Evolutionary conservation across 1,284 basidiomycete genomes (phyloP).

Genomic region (Ceratobasidium sp.): DNA sequence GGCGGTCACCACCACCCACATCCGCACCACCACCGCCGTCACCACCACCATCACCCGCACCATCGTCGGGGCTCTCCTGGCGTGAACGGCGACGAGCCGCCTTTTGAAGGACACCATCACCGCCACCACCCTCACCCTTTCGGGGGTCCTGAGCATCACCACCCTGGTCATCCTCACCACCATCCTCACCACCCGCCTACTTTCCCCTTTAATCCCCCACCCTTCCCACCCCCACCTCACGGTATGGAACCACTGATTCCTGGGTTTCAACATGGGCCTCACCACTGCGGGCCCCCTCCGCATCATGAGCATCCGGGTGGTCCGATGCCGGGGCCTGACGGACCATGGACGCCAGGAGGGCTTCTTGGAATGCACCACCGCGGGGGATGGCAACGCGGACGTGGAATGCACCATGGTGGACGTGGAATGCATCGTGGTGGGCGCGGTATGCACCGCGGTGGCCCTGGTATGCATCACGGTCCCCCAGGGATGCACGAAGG

Average conservation of each 20-base stretch:
- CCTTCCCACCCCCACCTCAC: slow-evolving; percentile 12
- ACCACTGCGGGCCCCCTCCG: background rate
- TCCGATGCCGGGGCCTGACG: background rate
- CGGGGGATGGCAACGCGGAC: background rate
- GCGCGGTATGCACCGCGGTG: slow-evolving; percentile 17
- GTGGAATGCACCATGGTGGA: background rate
- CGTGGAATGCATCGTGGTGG: background rate
- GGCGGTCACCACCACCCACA: background rate
- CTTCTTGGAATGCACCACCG: background rate
- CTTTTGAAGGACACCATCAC: slow-evolving; percentile 4
- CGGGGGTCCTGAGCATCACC: background rate
- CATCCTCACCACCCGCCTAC: background rate
- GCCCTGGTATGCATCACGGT: slow-evolving; percentile 7
- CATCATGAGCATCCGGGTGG: slow-evolving; percentile 7
- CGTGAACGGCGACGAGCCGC: background rate
- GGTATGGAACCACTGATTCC: slow-evolving; percentile 17
- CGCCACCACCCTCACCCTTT: slow-evolving; percentile 19
- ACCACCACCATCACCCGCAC: background rate
- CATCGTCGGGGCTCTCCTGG: background rate
- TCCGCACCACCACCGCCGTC: slow-evolving; percentile 7
- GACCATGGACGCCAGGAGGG: slow-evolving; percentile 6
- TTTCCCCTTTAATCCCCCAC: slow-evolving; percentile 1
- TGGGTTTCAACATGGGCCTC: background rate
- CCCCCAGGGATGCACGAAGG: slow-evolving; percentile 19
- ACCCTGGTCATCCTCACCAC: slow-evolving; percentile 5